These are phyloP conservation scores for Exophiala spinifera DNA, from an alignment of 2,329 filamentous ascomycete species.

Conservation along the genomic window DNA sequence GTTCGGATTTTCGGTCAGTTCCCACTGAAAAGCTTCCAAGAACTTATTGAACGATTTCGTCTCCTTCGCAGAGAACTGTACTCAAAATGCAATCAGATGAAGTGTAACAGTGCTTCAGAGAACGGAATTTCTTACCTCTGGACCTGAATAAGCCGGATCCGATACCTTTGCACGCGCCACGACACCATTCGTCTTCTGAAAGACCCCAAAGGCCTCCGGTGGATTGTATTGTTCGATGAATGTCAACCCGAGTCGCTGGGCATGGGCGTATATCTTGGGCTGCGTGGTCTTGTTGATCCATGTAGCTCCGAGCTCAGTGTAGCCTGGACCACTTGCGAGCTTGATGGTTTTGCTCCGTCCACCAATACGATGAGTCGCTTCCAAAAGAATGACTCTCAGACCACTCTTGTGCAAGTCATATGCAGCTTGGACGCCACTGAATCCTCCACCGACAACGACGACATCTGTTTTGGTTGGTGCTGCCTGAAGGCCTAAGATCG, in stretches of 20 bases:
- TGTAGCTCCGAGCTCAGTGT: constrained; percentile 54
- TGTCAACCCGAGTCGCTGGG: constrained; percentile 32
- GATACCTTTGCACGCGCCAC: constrained; percentile 1
- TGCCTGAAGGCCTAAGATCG: background rate
- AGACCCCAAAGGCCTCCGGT: constrained; percentile 30
- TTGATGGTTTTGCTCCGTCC: constrained; percentile 46
- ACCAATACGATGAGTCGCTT: constrained; percentile 42
- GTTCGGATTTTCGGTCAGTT: background rate
- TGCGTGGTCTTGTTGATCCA: constrained; percentile 60
- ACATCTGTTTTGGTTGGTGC: constrained; percentile 29
- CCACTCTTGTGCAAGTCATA: constrained; percentile 30
- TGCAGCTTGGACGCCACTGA: constrained; percentile 40
- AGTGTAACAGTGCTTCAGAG: background rate
- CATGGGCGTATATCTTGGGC: constrained; percentile 41
- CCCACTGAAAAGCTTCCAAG: background rate
- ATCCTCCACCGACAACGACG: constrained; percentile 47
- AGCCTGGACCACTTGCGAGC: constrained; percentile 26
- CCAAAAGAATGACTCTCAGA: too few species aligned
- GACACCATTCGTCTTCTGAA: background rate
- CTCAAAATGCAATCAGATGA: background rate
- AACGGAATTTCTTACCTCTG: background rate
- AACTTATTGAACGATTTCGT: background rate
- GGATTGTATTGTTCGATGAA: too few species aligned
- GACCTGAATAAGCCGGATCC: constrained; percentile 1
- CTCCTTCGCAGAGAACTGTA: background rate